Evolutionary conservation across 1,139 yeast species (phyloP).

Genomic region (Tardiomyces digboiensis): DNA sequence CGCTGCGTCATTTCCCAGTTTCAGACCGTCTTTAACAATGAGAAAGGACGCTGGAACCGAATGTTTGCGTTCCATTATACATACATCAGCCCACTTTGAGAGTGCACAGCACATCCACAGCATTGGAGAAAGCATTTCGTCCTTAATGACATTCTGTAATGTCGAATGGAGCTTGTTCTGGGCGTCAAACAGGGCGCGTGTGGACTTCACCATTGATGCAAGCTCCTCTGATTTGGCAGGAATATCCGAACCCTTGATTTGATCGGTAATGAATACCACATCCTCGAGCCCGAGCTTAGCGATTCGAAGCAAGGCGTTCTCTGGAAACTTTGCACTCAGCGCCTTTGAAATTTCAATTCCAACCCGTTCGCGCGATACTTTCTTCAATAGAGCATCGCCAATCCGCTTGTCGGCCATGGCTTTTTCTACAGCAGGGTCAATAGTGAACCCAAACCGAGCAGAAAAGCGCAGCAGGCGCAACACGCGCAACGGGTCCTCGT

Average conservation of each 20-base stretch:
- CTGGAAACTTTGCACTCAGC: slow-evolving; percentile 51
- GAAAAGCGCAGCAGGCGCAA: slow-evolving; percentile 81
- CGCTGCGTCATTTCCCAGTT: slow-evolving; percentile 50
- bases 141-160: slow-evolving; percentile 9
- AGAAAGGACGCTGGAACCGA: slow-evolving; percentile 29
- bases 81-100: slow-evolving; percentile 5
- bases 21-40: slow-evolving; percentile 60
- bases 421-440: slow-evolving; percentile 47
- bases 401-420: slow-evolving; percentile 62
- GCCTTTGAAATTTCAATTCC: slow-evolving; percentile 82
- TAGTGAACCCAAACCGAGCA: slow-evolving; percentile 57
- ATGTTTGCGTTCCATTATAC: slow-evolving; percentile 33
- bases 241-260: neutral
- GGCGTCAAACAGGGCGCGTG: neutral
- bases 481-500: slow-evolving; percentile 90
- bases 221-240: neutral
- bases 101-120: slow-evolving; percentile 36
- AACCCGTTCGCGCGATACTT: slow-evolving; percentile 85
- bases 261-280: slow-evolving; percentile 37
- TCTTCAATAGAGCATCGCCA: slow-evolving; percentile 48
- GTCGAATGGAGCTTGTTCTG: neutral
- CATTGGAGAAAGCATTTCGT: slow-evolving; percentile 15
- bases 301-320: slow-evolving; percentile 53
- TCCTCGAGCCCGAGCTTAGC: slow-evolving; percentile 44
- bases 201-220: neutral